Conservation (phyloP, 352 stramenopile genomes). For the Thraustochytrium striatum region DNA sequence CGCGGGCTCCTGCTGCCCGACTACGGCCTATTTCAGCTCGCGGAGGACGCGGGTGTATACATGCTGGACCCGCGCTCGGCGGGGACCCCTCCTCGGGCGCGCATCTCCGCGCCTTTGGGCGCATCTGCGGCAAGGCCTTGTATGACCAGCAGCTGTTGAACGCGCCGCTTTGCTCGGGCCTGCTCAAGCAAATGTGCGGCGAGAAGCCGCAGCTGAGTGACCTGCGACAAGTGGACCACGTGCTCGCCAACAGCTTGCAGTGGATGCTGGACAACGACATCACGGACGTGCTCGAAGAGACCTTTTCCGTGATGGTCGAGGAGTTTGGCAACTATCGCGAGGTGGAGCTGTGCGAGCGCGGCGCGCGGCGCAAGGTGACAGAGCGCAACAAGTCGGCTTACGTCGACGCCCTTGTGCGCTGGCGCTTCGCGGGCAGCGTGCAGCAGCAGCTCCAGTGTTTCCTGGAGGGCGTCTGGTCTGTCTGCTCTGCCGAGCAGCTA, state of each 20-base stretch:
- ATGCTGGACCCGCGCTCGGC: background rate
- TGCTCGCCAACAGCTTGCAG: slow-evolving; percentile 69
- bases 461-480: slow-evolving; percentile 58
- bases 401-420: slow-evolving; percentile 64
- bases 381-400: slow-evolving; percentile 73
- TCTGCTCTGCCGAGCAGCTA: slow-evolving; percentile 61
- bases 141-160: slow-evolving; percentile 75
- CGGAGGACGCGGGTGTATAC: background rate
- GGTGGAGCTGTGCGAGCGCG: slow-evolving; percentile 66
- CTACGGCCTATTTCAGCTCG: slow-evolving; percentile 9
- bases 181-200: slow-evolving; percentile 69
- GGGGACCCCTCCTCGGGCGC: background rate
- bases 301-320: slow-evolving; percentile 65
- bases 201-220: slow-evolving; percentile 60
- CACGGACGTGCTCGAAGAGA: slow-evolving; percentile 70
- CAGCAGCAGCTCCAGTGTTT: slow-evolving; percentile 65
- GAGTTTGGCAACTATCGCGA: slow-evolving; percentile 26
- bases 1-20: slow-evolving; percentile 16
- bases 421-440: slow-evolving; percentile 62
- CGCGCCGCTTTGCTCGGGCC: slow-evolving; percentile 66
- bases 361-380: slow-evolving; percentile 64
- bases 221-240: slow-evolving; percentile 67
- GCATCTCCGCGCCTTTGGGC: slow-evolving; percentile 54
- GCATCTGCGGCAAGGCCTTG: slow-evolving; percentile 73
- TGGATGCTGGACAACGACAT: slow-evolving; percentile 81